Base-by-base conservation (phyloP, 192 early-diverging fungal species). In the Podila clonocystis region DNA sequence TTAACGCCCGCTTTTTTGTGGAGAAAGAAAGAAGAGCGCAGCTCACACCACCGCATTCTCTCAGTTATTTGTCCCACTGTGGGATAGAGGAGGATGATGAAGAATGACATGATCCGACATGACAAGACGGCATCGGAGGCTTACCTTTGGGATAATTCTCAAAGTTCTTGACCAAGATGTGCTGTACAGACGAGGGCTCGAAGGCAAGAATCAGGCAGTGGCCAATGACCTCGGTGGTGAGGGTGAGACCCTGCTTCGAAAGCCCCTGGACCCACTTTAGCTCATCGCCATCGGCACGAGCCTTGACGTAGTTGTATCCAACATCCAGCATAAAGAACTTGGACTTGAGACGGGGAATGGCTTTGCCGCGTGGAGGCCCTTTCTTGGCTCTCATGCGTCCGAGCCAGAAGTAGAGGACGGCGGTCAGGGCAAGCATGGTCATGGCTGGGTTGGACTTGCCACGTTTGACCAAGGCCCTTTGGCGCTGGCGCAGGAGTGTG, bases 141-240 rank as follows among this genome's bases (percentile, higher is more conserved):
- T 71, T 72, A 80, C 77, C 77, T 50, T 80, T 80, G 48, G 77
- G 77, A 60, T 80, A 80, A 66, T 80, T 80, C 62, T 80, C 77
- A 69, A 80, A 80, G 71, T 80, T 80, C 70, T 80, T 80, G 65
- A 80, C 77, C 60, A 80, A 30, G 55, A 80, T 80, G 52, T 80
- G 77, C 58, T 80, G 77, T 29, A 80, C 77, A 38, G 77, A 80
- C 5, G 77, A 80, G 7, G 77, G 77, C 33, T 80, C 77, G 57
- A 80, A 80, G 31, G 60, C 77, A 5, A 80, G 62, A 67, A 73
- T 80, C 33, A 80, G 38, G 26, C 71, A 69, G 60, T 80, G 77
- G 12, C 77, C 77, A 55, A 80, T 50, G 22, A 80, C n/a, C 62
- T 72, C 70, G 9, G 77, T 80, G 11, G 70, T 80, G 38, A 80